Evolutionary conservation across 73 alveolate genomes (phyloP).

Genomic region (Paramecium sonneborni): DNA sequence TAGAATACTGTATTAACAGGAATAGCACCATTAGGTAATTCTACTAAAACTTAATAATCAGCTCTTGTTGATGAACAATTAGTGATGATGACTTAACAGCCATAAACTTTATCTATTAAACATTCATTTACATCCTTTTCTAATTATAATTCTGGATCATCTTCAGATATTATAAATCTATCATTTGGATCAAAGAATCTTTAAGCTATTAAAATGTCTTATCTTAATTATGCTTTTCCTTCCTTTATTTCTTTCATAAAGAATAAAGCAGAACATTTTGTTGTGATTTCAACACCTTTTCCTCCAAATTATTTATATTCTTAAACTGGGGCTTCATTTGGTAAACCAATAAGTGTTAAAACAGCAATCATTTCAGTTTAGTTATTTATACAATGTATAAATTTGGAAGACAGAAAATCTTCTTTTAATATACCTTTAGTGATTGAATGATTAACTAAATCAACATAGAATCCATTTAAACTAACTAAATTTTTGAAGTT

Average conservation of each 20-base stretch:
- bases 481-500: not conserved
- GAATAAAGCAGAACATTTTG: slow-evolving; percentile 72
- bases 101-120: slow-evolving; percentile 78
- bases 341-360: slow-evolving; percentile 83
- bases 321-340: slow-evolving; percentile 77
- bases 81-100: slow-evolving; percentile 91
- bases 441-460: slow-evolving; percentile 82
- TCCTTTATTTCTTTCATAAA: slow-evolving; percentile 88
- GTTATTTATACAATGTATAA: slow-evolving; percentile 70
- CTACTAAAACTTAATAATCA: slow-evolving; percentile 80
- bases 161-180: slow-evolving; percentile 55
- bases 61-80: slow-evolving; percentile 80
- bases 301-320: slow-evolving; percentile 74
- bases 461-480: slow-evolving; percentile 76
- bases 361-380: slow-evolving; percentile 74
- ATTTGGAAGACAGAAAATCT: slow-evolving; percentile 75
- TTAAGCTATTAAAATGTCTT: slow-evolving; percentile 84
- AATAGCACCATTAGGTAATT: slow-evolving; percentile 93
- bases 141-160: slow-evolving; percentile 61
- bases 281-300: slow-evolving; percentile 76
- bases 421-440: slow-evolving; percentile 59
- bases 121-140: slow-evolving; percentile 80
- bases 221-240: slow-evolving; percentile 76
- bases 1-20: slow-evolving; percentile 77
- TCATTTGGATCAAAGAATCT: slow-evolving; percentile 77